Conservation (phyloP, 2,329 filamentous ascomycete genomes). For the Aspergillus versicolor region DNA sequence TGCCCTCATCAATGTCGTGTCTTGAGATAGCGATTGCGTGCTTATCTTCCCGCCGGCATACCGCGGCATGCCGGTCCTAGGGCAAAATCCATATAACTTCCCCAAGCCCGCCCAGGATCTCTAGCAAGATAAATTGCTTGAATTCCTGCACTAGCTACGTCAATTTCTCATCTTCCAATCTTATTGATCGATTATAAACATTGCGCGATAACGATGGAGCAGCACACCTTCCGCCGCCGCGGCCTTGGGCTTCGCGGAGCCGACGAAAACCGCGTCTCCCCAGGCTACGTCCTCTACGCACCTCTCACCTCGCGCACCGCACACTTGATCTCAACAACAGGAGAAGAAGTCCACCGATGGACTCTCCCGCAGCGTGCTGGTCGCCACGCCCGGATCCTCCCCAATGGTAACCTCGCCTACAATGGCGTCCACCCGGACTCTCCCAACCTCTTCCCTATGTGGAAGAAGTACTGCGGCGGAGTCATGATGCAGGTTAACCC, state of each 20-base stretch:
- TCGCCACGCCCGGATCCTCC: slow-evolving; percentile 46
- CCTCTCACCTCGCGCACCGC: slow-evolving; percentile 44
- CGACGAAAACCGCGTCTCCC: slow-evolving; percentile 36
- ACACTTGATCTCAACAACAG: slow-evolving; percentile 42
- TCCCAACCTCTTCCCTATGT: slow-evolving; percentile 44
- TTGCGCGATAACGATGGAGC: slow-evolving; percentile 36
- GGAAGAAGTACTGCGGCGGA: slow-evolving; percentile 48
- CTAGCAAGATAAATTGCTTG: slow-evolving; percentile 1
- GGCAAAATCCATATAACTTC: neutral
- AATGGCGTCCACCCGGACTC: slow-evolving; percentile 43
- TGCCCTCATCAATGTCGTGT: slow-evolving; percentile 19
- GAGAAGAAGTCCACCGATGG: slow-evolving; percentile 46
- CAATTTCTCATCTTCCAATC: neutral
- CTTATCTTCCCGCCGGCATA: slow-evolving; percentile 22
- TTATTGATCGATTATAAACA: neutral
- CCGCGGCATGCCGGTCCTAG: slow-evolving; percentile 24
- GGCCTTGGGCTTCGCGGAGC: slow-evolving; percentile 44
- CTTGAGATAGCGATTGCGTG: slow-evolving; percentile 18
- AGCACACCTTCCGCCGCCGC: slow-evolving; percentile 44
- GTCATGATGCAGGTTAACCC: slow-evolving; percentile 46
- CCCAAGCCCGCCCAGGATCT: neutral
- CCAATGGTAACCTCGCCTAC: slow-evolving; percentile 46
- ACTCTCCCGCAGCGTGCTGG: slow-evolving; percentile 43
- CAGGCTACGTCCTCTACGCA: slow-evolving; percentile 44
- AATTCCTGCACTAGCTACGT: neutral